A percentile compares a stretch with the other conserved stretches of the same genome.
Conservation (phyloP, 768 basidiomycete species). For the Amanita jacksonii region DNA sequence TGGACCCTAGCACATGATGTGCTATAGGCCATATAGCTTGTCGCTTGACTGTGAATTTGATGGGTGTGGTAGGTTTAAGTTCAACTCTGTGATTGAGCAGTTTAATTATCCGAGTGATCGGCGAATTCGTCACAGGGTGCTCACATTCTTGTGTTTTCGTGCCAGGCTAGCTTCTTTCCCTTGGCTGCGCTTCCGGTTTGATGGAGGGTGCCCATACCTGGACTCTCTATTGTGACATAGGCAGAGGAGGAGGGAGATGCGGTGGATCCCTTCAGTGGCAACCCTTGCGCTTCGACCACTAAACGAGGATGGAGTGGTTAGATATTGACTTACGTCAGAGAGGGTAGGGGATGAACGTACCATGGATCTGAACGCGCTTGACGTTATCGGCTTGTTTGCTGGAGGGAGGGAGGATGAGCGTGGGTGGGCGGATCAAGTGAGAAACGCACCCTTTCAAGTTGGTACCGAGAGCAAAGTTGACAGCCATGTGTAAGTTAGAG, state of each 20-base stretch:
- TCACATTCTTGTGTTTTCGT: conserved; percentile 8
- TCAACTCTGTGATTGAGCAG: conserved; percentile 1
- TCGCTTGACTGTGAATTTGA: conserved; percentile 7
- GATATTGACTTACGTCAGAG: not conserved
- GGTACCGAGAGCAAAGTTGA: not conserved
- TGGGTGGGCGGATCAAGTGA: not conserved
- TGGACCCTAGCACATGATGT: conserved; percentile 1
- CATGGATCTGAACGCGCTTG: conserved; percentile 8
- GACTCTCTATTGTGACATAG: conserved; percentile 7
- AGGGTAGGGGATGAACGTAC: not conserved
- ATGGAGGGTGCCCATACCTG: conserved; percentile 3
- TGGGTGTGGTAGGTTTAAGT: not conserved
- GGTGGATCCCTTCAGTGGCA: not conserved
- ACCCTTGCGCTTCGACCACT: conserved; percentile 5
- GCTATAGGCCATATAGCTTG: conserved; percentile 1
- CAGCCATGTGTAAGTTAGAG: not conserved
- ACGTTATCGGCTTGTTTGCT: not conserved
- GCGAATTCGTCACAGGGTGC: not conserved
- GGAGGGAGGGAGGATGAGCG: not conserved
- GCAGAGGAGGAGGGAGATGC: conserved; percentile 4
- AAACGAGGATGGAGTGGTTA: not conserved
- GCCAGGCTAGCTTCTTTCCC: conserved; percentile 2
- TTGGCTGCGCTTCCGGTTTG: conserved; percentile 3
- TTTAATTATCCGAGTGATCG: not conserved
- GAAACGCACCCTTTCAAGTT: not conserved